A percentile compares a stretch with the other conserved stretches of the same genome.
These are phyloP conservation scores for Saturnispora gosingensis DNA, from an alignment of 805 yeast genomes.

Conservation along the genomic window DNA sequence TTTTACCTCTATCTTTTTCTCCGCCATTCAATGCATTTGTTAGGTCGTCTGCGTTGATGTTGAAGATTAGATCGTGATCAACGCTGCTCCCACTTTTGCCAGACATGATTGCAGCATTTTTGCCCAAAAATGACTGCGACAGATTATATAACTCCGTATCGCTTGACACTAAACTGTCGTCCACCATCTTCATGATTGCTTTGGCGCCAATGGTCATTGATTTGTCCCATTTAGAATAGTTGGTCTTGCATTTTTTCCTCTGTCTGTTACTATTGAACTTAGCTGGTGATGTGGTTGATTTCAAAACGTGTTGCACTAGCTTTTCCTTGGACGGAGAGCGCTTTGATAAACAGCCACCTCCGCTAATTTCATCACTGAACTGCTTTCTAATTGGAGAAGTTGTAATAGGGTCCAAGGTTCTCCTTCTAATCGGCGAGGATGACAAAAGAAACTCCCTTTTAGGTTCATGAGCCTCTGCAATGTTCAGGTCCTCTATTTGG, in stretches of 20 bases:
- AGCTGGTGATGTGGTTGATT: conserved; percentile 2
- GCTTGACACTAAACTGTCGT: conserved; percentile 30
- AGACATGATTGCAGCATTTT: neutral
- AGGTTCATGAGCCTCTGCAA: neutral
- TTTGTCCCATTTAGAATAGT: conserved; percentile 26
- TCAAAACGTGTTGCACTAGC: neutral
- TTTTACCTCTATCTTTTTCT: neutral
- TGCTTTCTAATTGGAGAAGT: neutral
- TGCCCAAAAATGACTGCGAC: conserved; percentile 15
- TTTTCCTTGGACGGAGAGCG: conserved; percentile 2
- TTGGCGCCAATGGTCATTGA: conserved; percentile 30
- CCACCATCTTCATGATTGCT: conserved; percentile 31
- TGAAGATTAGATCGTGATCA: conserved; percentile 10
- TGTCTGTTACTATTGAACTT: neutral
- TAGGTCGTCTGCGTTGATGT: conserved; percentile 27
- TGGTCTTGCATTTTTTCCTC: conserved; percentile 8
- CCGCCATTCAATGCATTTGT: conserved; percentile 18
- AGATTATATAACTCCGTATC: conserved; percentile 25
- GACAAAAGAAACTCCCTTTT: neutral
- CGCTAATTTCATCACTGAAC: neutral
- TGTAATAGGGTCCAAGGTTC: neutral
- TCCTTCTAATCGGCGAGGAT: neutral
- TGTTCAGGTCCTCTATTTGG: conserved; percentile 18
- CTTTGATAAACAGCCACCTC: neutral
- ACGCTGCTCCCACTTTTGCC: neutral